Base-by-base conservation (phyloP, 2,329 filamentous ascomycete genomes). In the Pseudogymnoascus sp. region DNA sequence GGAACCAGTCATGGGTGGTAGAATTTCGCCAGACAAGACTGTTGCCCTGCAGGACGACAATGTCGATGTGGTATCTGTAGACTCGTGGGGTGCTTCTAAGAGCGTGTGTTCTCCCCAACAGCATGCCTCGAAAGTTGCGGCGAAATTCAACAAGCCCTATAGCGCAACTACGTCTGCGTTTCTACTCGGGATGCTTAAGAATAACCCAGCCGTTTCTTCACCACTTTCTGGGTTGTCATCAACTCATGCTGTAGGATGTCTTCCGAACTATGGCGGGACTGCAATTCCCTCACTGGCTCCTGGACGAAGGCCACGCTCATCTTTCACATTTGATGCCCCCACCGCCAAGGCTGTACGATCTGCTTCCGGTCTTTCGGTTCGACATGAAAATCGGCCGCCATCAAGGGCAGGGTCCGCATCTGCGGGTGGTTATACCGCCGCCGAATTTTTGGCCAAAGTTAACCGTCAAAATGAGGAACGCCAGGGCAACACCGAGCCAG, bases 251-350 rank as follows among this genome's bases (percentile, higher is more conserved):
- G 70, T 70, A 61, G 73, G 73, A 24, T 72, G 68, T 61, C 65
- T 74, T 16, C 73, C 72, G 59, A 70, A 70, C 41, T 73, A 73
- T 53, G 66, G 68, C 38, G 73, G 71, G 31, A 70, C 70, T 59
- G 72, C 73, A 19, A 68, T 67, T 61, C 71, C 71, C 26, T 73
- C 72, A 59, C 69, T 73, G 12, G 67, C 68, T 38, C 71, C 72
- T 7, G 46, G 46, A 14, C 28, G n/a, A 53, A 50, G 41, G 6
- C 41, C 24, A n/a, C 26, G 10, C 14, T 16, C 60, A 33, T 19
- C 46, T 10, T 56, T 56, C 28, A 56, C 46, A 8, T 56, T 56
- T 33, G 46, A 56, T n/a, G 46, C 26, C n/a, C 46, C 46, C 4
- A 31, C 26, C 6, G 28, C 46, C 10, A 56, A 56, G 28, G 28